Evolutionary conservation across 176 grass and related monocot species (phyloP).

Genomic region (Oryza glaberrima): DNA sequence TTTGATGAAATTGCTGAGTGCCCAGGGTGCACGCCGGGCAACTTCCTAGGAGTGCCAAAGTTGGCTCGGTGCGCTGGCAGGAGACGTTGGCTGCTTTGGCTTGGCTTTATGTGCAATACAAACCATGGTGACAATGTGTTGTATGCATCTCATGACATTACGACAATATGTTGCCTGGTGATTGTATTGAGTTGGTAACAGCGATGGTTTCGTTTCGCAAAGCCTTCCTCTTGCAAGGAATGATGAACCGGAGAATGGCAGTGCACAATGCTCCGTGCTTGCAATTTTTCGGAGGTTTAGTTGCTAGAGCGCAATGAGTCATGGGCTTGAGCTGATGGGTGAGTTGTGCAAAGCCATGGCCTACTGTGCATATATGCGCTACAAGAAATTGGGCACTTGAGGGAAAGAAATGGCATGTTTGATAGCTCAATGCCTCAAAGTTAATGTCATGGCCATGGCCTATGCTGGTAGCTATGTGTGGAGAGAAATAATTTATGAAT

Average conservation of each 20-base stretch:
- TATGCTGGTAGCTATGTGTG: background rate
- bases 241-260: background rate
- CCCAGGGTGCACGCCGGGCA: background rate
- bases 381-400: background rate
- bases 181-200: background rate
- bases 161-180: background rate
- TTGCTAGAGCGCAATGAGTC: background rate
- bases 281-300: background rate
- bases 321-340: background rate
- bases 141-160: background rate
- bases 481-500: background rate
- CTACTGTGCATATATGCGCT: background rate
- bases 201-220: background rate
- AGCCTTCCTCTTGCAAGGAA: background rate
- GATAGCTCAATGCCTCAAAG: background rate
- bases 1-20: conserved; percentile 39
- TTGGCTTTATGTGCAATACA: background rate
- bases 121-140: background rate
- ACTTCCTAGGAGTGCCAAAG: background rate
- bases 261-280: background rate
- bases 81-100: background rate
- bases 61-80: background rate
- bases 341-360: background rate
- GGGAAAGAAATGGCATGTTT: background rate
- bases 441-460: background rate